Evolutionary conservation across 208 protist species (phyloP), one percentile per base, ranked within the genome.

Genomic region (Trypanosoma lewisi): DNA sequence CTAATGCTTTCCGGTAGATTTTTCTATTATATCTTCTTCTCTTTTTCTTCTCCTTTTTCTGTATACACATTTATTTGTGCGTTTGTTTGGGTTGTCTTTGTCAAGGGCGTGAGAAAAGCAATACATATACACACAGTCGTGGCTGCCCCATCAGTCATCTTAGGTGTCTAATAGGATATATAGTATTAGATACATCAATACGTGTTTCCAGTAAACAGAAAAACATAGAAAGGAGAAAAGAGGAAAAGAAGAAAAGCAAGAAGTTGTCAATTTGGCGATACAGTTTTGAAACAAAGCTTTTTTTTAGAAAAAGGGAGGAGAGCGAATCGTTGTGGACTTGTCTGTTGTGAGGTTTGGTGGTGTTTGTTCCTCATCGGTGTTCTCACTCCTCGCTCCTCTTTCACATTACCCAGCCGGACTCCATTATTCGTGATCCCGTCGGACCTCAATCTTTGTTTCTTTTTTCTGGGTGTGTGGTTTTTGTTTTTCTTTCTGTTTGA

Each of bases 11-110:
- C n/a, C n/a, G n/a, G n/a, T n/a, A n/a, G 25, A n/a, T 58, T 33
- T 59, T 39, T 2, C 49, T n/a, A n/a, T n/a, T n/a, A 36, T 66
- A 36, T 51, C 50, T 21, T 62, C 33, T 41, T 17, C 33, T 56
- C 34, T 70, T 44, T 37, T 57, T 41, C 11, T 57, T 7, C 33
- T 45, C 17, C 8, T 12, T 52, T 28, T 30, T 23, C 25, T 52
- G 21, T 60, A 17, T 56, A 3, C 39, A 8, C n/a, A 5, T 55
- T 6, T 36, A 33, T 36, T n/a, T 55, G 16, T 4, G n/a, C 27
- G 7, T n/a, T n/a, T 21, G 42, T 23, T 19, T 47, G 23, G 42
- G 42, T 47, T 19, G 16, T 47, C 16, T 14, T 47, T 25, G 42
- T 0, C n/a, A 47, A 47, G 17, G 42, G 42, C n/a, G 2, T 23